Conservation (phyloP, 2,329 filamentous ascomycete genomes). For the Colletotrichum lentis region DNA sequence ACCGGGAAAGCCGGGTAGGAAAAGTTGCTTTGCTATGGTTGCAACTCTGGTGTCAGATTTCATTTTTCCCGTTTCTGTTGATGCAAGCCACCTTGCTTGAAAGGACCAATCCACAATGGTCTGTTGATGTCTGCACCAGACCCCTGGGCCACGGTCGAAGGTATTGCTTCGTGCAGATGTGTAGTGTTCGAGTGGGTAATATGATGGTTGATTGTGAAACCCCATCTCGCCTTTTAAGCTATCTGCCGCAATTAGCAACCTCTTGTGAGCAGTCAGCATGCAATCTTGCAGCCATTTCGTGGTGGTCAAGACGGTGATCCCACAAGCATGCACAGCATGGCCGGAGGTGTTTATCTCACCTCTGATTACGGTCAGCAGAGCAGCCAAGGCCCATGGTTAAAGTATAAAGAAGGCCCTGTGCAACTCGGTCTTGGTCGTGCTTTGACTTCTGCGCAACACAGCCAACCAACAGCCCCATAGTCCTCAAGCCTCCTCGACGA, state of each 20-base stretch:
- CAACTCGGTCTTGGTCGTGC: neutral
- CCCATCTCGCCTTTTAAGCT: neutral
- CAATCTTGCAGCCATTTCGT: slow-evolving; percentile 21
- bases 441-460: slow-evolving; percentile 7
- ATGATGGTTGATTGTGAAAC: neutral
- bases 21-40: slow-evolving; percentile 10
- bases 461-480: neutral
- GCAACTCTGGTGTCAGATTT: slow-evolving; percentile 23
- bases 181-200: slow-evolving; percentile 12
- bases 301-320: neutral
- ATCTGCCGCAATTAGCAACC: slow-evolving; percentile 27
- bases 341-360: slow-evolving; percentile 8
- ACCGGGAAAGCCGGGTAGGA: slow-evolving; percentile 20
- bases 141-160: slow-evolving; percentile 13
- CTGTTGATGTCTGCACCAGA: slow-evolving; percentile 3
- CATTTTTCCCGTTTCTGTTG: slow-evolving; percentile 11
- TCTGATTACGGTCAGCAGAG: slow-evolving; percentile 15
- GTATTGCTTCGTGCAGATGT: slow-evolving; percentile 20
- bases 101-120: slow-evolving; percentile 17
- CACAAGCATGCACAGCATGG: slow-evolving; percentile 6
- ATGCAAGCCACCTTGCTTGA: slow-evolving; percentile 30
- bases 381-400: neutral
- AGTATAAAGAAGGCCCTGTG: slow-evolving; percentile 28
- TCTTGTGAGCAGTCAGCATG: slow-evolving; percentile 25
- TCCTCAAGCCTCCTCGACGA: neutral